Percentiles rank a stretch among this genome's conserved stretches.
Conservation (phyloP, 225 moss, liverwort and hornwort species). For the Sphagnum tenellum region DNA sequence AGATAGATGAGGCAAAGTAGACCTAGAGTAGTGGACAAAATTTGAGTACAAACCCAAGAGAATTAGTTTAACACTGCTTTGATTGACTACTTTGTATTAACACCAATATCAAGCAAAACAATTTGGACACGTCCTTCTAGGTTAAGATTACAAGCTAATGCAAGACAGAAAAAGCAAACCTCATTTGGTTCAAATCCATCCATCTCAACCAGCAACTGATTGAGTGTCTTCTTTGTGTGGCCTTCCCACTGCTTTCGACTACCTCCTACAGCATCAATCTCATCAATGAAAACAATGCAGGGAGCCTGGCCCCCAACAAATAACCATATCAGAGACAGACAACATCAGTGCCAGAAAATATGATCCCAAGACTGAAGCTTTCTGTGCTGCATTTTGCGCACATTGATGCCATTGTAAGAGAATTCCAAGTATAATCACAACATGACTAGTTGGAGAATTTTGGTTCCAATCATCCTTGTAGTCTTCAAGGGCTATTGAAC, state of each 20-base stretch:
- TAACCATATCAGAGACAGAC: background rate
- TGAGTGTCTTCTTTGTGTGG: slow-evolving; percentile 97
- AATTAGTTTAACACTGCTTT: background rate
- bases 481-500: too few species aligned
- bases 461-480: too few species aligned
- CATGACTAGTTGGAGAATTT: too few species aligned
- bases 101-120: too few species aligned
- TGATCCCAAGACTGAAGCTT: too few species aligned
- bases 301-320: slow-evolving; percentile 56
- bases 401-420: too few species aligned
- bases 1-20: background rate
- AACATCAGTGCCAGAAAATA: background rate
- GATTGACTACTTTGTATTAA: too few species aligned
- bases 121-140: too few species aligned
- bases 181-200: slow-evolving; percentile 99
- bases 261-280: slow-evolving; percentile 99
- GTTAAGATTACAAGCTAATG: too few species aligned
- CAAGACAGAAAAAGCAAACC: slow-evolving; percentile 22
- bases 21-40: background rate
- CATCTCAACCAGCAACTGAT: slow-evolving; percentile 98
- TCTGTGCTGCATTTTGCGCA: too few species aligned
- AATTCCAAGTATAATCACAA: too few species aligned
- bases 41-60: background rate
- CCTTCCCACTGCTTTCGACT: slow-evolving; percentile 99
- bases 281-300: slow-evolving; percentile 98